These are phyloP conservation scores for Eimeria brunetti DNA, from an alignment of 169 alveolate genomes.

Conservation along the genomic window DNA sequence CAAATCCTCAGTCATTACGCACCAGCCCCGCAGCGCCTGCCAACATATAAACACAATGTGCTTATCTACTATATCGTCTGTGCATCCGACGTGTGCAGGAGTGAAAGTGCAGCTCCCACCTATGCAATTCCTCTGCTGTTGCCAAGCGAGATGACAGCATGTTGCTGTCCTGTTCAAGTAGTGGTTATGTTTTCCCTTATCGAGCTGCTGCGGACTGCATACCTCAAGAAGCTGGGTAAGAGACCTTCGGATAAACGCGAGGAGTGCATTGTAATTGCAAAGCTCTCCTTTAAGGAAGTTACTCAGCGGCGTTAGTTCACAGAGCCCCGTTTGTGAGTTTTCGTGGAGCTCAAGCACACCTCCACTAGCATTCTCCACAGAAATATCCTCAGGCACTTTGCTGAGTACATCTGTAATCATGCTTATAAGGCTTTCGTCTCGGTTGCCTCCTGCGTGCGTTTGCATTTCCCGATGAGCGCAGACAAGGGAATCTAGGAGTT, in stretches of 20 bases:
- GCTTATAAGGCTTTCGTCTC: constrained; percentile 12
- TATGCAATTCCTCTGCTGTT: not conserved
- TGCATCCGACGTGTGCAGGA: not conserved
- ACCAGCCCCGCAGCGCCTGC: constrained; percentile 69
- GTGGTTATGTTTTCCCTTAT: not conserved
- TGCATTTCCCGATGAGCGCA: constrained; percentile 22
- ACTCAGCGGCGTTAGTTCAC: constrained; percentile 60
- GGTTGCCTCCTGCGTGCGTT: constrained; percentile 9
- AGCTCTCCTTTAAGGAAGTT: constrained; percentile 59
- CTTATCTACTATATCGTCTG: not conserved
- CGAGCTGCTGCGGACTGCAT: not conserved
- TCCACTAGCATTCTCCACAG: not conserved
- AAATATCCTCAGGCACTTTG: constrained; percentile 53
- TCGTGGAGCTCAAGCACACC: not conserved
- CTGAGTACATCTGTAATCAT: constrained; percentile 27
- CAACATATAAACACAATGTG: not conserved
- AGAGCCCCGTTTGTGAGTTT: constrained; percentile 20
- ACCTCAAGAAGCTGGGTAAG: constrained; percentile 70
- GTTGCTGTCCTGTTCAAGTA: not conserved
- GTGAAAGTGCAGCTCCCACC: not conserved
- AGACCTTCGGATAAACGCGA: constrained; percentile 32
- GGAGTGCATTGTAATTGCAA: constrained; percentile 49
- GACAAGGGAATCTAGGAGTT: constrained; percentile 1
- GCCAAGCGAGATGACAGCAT: not conserved
- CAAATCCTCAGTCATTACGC: constrained; percentile 57